Percentiles rank a stretch among this genome's conserved stretches.
Conservation (phyloP, 2,329 filamentous ascomycete species). For the Periconia digitata region DNA sequence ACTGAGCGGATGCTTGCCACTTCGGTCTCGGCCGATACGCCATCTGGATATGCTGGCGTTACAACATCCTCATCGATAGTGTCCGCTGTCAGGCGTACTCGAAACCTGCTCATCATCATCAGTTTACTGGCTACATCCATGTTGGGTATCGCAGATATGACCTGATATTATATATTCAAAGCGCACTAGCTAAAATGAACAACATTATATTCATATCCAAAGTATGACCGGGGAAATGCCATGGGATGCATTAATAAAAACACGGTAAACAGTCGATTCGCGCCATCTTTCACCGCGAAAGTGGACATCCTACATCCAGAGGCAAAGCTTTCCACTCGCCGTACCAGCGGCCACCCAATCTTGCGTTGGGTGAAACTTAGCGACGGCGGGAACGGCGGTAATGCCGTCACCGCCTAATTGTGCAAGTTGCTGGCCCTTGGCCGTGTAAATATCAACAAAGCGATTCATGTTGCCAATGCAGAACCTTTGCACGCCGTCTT, state of each 20-base stretch:
- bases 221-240: too few relatives aligned
- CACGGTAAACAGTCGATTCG: background rate
- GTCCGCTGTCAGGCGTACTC: too few relatives aligned
- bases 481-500: slow-evolving; percentile 81
- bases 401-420: slow-evolving; percentile 88
- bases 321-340: slow-evolving; percentile 85
- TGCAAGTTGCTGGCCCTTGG: slow-evolving; percentile 81
- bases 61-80: too few relatives aligned
- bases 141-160: background rate
- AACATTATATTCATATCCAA: too few relatives aligned
- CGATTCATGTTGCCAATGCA: slow-evolving; percentile 97
- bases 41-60: too few relatives aligned
- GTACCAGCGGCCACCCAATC: slow-evolving; percentile 95
- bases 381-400: slow-evolving; percentile 90
- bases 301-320: slow-evolving; percentile 72
- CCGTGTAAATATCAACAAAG: slow-evolving; percentile 88
- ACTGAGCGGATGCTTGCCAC: background rate
- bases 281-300: background rate
- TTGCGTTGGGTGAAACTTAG: slow-evolving; percentile 81
- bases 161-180: background rate
- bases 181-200: background rate
- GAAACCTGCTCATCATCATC: too few relatives aligned
- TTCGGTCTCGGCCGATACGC: background rate
- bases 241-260: background rate
- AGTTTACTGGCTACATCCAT: background rate